Conservation (phyloP, 2,329 filamentous ascomycete genomes). For the Leptographium flavum region DNA sequence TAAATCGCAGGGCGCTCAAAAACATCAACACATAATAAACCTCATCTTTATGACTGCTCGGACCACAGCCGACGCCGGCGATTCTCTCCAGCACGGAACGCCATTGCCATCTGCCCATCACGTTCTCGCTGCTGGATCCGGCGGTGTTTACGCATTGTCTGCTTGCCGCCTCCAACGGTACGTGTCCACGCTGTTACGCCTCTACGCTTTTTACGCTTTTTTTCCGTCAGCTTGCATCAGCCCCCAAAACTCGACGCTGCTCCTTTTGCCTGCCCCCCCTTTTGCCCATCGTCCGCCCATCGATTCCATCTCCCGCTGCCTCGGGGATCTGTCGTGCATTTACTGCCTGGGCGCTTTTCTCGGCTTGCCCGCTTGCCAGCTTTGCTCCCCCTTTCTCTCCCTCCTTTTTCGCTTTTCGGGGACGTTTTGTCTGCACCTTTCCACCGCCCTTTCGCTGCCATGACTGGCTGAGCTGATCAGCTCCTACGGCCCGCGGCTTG, state of each 20-base stretch:
- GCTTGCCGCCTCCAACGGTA: neutral
- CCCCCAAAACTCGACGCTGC: too few relatives aligned
- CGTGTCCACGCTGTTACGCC: neutral
- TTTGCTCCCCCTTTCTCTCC: too few relatives aligned
- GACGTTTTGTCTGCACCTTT: too few relatives aligned
- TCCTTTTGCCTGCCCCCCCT: too few relatives aligned
- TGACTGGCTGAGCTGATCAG: neutral
- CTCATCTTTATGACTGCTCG: conserved; percentile 1
- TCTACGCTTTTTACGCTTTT: neutral
- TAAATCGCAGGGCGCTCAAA: conserved; percentile 7
- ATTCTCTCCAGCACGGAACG: neutral
- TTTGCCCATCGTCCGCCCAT: neutral
- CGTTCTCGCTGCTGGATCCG: neutral
- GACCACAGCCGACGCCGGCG: conserved; percentile 4
- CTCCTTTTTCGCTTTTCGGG: too few relatives aligned
- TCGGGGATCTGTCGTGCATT: neutral
- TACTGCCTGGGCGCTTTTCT: neutral
- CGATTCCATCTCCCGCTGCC: neutral
- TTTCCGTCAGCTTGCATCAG: too few relatives aligned
- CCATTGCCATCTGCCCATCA: neutral
- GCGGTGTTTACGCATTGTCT: neutral
- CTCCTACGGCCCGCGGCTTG: neutral
- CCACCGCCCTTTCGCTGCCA: neutral
- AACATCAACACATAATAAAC: conserved; percentile 5
- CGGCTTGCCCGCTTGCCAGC: too few relatives aligned